Conservation (phyloP, 345 rosid genomes). For the Theobroma cacao region DNA sequence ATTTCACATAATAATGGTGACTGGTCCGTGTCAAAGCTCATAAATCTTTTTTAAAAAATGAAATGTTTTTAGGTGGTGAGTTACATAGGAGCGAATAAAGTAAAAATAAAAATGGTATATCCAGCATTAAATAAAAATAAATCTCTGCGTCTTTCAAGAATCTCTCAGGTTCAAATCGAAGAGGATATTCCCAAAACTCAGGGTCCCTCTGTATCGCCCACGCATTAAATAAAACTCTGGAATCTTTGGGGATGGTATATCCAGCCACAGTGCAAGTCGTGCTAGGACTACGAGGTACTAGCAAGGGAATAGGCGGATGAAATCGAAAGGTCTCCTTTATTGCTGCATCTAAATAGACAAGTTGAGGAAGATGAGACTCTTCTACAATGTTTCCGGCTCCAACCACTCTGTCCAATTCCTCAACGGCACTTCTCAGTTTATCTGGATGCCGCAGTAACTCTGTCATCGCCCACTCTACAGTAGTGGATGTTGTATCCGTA, state of each 20-base stretch:
- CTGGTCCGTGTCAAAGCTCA: no score
- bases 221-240: neutral
- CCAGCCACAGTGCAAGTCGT: neutral
- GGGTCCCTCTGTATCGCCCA: slow-evolving; percentile 19
- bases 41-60: no score
- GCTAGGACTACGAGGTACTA: neutral
- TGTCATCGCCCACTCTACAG: slow-evolving; percentile 18
- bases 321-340: slow-evolving; percentile 10
- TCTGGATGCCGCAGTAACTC: slow-evolving; percentile 10
- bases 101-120: no score
- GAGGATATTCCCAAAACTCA: neutral
- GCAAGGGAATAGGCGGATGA: slow-evolving; percentile 11
- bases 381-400: slow-evolving; percentile 12
- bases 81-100: no score
- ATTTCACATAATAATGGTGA: no score
- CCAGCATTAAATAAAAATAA: no score
- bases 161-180: slow-evolving; percentile 14
- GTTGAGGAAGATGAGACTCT: slow-evolving; percentile 2
- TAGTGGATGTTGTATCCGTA: slow-evolving; percentile 6
- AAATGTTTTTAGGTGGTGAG: no score
- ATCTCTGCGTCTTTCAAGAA: neutral
- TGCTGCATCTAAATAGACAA: slow-evolving; percentile 4
- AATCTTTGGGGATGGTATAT: slow-evolving; percentile 13
- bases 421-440: neutral
- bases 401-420: slow-evolving; percentile 10